phyloP scores from a whole-genome alignment of 1,284 basidiomycete genomes.

The Papiliotrema laurentii region DNA sequence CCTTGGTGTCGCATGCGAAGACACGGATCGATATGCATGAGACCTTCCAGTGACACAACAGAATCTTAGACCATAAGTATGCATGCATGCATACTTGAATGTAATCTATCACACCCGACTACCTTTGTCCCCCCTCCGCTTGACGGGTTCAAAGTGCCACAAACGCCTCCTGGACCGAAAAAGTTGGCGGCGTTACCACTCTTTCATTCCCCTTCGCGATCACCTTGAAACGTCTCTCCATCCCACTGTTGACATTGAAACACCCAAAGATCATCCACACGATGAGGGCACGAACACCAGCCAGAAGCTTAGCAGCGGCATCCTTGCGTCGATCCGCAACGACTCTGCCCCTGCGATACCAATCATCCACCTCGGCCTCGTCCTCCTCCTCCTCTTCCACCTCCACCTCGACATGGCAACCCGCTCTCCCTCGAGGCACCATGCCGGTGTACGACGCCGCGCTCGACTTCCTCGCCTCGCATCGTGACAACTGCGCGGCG shows the following conservation, averaged over 20 bases:
- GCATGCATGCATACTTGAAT: no score
- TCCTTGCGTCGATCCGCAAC: background rate
- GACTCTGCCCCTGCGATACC: constrained; percentile 8
- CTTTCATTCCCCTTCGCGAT: no score
- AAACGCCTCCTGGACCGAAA: background rate
- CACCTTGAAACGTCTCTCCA: background rate
- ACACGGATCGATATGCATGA: no score
- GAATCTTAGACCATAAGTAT: no score
- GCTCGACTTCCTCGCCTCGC: constrained; percentile 28
- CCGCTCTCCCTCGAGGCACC: constrained; percentile 34
- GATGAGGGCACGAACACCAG: constrained; percentile 3
- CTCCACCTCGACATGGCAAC: constrained; percentile 27
- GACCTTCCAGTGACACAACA: no score
- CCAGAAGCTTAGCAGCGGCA: background rate
- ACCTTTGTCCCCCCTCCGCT: no score
- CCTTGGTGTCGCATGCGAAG: no score
- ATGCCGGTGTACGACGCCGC: constrained; percentile 45
- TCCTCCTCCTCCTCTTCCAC: constrained; percentile 14
- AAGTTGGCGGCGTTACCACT: constrained; percentile 8
- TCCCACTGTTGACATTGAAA: background rate
- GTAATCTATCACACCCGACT: no score
- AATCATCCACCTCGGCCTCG: constrained; percentile 14
- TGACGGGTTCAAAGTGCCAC: no score
- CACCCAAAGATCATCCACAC: background rate
- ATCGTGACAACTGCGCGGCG: constrained; percentile 10